Conservation (phyloP, 306 rosid genomes). For the Cucurbita maxima region DNA sequence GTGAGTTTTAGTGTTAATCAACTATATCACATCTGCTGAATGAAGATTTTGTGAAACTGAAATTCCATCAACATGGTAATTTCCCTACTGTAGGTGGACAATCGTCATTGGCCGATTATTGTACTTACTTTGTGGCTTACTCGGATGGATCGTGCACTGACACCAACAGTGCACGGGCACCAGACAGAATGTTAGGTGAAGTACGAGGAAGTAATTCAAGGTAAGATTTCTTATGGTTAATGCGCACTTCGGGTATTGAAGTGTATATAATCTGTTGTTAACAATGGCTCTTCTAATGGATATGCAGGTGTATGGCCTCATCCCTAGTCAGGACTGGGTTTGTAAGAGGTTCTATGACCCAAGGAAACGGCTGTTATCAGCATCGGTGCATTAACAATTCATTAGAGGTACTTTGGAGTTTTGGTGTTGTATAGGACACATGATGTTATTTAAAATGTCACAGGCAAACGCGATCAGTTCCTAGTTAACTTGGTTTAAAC, state of each 20-base stretch:
- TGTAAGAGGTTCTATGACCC: slow-evolving; percentile 75
- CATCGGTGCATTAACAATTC: slow-evolving; percentile 66
- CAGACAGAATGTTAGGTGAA: slow-evolving; percentile 98
- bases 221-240: slow-evolving; percentile 19
- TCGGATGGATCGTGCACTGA: slow-evolving; percentile 98
- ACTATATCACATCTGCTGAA: no score
- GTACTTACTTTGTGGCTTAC: slow-evolving; percentile 93
- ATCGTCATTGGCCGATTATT: slow-evolving; percentile 93
- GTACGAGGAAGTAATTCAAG: slow-evolving; percentile 88
- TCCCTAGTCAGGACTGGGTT: slow-evolving; percentile 88
- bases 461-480: not conserved
- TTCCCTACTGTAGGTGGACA: slow-evolving; percentile 72
- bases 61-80: not conserved
- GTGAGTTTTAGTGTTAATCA: slow-evolving; percentile 13
- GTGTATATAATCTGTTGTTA: slow-evolving; percentile 5
- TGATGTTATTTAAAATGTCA: not conserved
- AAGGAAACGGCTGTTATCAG: slow-evolving; percentile 96
- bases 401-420: slow-evolving; percentile 50
- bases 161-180: slow-evolving; percentile 77
- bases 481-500: not conserved
- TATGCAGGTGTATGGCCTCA: slow-evolving; percentile 84
- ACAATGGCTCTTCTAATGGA: slow-evolving; percentile 14
- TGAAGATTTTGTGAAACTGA: not conserved
- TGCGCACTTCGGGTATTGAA: not conserved
- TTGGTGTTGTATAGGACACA: not conserved